These are phyloP conservation scores for Zizania latifolia DNA, from an alignment of 176 grass and related monocot genomes.

Conservation along the genomic window DNA sequence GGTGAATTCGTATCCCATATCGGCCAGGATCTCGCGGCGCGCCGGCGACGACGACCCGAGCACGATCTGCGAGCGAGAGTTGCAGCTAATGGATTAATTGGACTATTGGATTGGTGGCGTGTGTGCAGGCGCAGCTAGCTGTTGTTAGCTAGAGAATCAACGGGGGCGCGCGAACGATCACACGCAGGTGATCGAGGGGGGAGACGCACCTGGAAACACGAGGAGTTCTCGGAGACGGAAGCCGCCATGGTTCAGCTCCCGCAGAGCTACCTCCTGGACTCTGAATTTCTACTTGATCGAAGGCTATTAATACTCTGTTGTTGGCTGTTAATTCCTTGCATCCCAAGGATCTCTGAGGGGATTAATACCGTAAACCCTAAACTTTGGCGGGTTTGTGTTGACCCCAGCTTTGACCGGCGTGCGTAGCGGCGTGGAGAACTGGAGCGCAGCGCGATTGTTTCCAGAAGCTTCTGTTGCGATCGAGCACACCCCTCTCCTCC, in stretches of 20 bases:
- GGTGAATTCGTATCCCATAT: conserved; percentile 71
- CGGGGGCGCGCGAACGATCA: neutral
- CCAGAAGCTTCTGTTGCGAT: neutral
- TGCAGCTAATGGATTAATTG: neutral
- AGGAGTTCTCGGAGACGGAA: neutral
- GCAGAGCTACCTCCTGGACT: neutral
- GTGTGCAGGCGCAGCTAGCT: neutral
- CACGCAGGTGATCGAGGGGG: neutral
- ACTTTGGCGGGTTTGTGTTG: neutral
- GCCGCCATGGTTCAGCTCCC: neutral
- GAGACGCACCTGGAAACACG: conserved; percentile 10
- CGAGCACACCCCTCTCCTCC: neutral
- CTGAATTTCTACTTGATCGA: neutral
- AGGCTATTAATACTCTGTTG: neutral
- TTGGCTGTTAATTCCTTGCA: conserved; percentile 1
- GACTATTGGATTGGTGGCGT: neutral
- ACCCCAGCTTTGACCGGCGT: neutral
- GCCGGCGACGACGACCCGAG: conserved; percentile 71
- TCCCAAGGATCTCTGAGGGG: neutral
- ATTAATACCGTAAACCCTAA: too few relatives aligned
- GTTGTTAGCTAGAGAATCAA: neutral
- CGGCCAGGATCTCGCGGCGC: conserved; percentile 52
- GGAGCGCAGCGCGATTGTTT: too few relatives aligned
- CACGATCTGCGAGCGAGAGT: conserved; percentile 41
- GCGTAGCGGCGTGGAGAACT: neutral